Conservation (phyloP, 163 green algal species). For the Coccomyxa subellipsoidea region DNA sequence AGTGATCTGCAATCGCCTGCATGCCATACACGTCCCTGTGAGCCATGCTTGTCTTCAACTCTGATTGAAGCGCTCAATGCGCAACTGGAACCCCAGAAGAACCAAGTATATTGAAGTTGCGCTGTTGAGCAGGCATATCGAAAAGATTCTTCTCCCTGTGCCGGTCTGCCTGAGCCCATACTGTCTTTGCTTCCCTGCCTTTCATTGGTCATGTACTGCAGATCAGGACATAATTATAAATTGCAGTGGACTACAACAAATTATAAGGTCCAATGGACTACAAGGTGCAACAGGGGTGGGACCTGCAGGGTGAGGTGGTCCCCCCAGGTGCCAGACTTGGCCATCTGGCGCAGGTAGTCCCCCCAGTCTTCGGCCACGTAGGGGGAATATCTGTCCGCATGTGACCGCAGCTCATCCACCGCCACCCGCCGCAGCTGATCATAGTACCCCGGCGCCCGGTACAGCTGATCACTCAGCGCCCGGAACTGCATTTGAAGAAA, state of each 20-base stretch:
- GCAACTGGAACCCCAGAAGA: background rate
- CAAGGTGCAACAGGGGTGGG: too few species aligned
- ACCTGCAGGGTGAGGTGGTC: conserved; percentile 74
- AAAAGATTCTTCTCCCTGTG: too few species aligned
- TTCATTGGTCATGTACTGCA: background rate
- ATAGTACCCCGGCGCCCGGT: conserved; percentile 43
- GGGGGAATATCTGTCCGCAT: conserved; percentile 41
- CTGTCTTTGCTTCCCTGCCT: background rate
- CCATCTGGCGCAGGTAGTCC: conserved; percentile 48
- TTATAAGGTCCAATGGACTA: background rate
- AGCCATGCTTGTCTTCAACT: too few species aligned
- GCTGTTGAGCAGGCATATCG: too few species aligned
- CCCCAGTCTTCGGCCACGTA: conserved; percentile 44
- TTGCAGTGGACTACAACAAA: background rate
- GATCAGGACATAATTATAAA: background rate
- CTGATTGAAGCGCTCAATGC: too few species aligned
- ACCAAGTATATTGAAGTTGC: background rate
- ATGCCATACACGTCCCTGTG: background rate
- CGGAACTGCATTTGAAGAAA: conserved; percentile 61
- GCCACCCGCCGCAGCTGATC: conserved; percentile 48
- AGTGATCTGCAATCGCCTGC: conserved; percentile 58
- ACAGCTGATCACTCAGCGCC: conserved; percentile 74
- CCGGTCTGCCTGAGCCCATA: background rate
- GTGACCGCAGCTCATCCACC: conserved; percentile 44
- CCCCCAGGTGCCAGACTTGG: conserved; percentile 56